Evolutionary conservation across 2,329 filamentous ascomycete species (phyloP).

Genomic region (Sporothrix curviconia): DNA sequence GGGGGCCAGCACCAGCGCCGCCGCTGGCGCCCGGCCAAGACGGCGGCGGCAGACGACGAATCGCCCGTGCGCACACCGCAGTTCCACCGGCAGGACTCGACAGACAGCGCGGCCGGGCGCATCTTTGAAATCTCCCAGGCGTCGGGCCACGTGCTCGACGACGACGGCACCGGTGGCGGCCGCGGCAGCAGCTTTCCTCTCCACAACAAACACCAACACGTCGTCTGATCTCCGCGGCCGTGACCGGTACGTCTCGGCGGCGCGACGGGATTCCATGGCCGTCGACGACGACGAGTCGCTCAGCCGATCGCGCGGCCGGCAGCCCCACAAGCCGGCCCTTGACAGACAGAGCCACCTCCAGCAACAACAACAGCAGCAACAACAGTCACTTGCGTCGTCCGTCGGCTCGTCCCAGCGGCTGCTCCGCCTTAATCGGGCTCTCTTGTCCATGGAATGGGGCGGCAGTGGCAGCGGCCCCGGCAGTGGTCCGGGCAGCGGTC

Average conservation of each 20-base stretch:
- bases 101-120: slow-evolving; percentile 50
- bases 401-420: slow-evolving; percentile 14
- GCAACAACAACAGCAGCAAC: background rate
- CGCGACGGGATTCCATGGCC: no score
- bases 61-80: slow-evolving; percentile 10
- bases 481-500: slow-evolving; percentile 16
- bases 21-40: background rate
- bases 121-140: slow-evolving; percentile 53
- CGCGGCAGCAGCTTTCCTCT: no score
- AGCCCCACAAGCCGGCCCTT: background rate
- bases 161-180: background rate
- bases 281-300: background rate
- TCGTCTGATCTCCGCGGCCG: no score
- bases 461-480: slow-evolving; percentile 17
- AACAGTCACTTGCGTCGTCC: slow-evolving; percentile 1
- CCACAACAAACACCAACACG: no score
- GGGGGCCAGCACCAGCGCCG: slow-evolving; percentile 17
- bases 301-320: background rate
- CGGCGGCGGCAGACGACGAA: background rate
- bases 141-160: slow-evolving; percentile 27
- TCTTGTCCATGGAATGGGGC: slow-evolving; percentile 14
- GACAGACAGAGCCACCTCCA: no score
- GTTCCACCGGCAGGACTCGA: slow-evolving; percentile 46
- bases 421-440: slow-evolving; percentile 10
- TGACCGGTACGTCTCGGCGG: no score